phyloP scores from a whole-genome alignment of 2,329 filamentous ascomycete species.

The Tolypocladium cylindrosporum region DNA sequence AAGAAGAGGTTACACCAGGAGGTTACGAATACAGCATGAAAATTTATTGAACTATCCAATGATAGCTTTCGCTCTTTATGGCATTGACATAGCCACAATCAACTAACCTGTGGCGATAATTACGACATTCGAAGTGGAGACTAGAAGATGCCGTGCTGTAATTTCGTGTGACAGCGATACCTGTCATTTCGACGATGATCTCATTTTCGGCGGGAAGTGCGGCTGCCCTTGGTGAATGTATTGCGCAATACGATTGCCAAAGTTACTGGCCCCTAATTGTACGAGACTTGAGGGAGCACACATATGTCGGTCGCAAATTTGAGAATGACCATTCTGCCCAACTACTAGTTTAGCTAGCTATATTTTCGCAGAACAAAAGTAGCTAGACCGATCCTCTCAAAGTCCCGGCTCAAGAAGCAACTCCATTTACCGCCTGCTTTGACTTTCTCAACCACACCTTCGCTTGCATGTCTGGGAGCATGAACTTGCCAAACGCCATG shows the following conservation, averaged over 20 bases:
- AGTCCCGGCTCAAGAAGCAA: background rate
- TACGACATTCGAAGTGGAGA: background rate
- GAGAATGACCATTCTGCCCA: background rate
- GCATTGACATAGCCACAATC: background rate
- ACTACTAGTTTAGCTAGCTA: background rate
- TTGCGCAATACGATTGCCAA: background rate
- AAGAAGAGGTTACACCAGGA: background rate
- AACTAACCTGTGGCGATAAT: background rate
- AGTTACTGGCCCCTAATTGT: background rate
- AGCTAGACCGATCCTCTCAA: background rate
- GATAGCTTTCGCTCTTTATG: background rate
- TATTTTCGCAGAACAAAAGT: background rate
- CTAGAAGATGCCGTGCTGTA: background rate
- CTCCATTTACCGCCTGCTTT: background rate
- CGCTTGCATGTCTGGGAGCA: conserved; percentile 5
- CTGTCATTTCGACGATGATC: background rate
- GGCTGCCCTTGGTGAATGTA: background rate
- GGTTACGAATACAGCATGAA: no score
- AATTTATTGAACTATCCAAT: background rate
- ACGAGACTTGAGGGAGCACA: background rate
- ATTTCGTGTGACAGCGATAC: background rate
- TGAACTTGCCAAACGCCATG: conserved; percentile 6
- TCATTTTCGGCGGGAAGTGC: background rate
- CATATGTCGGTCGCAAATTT: no score
- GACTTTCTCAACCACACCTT: conserved; percentile 5